Evolutionary conservation across 345 rosid species (phyloP).

Genomic region (Boechera divaricarpa): DNA sequence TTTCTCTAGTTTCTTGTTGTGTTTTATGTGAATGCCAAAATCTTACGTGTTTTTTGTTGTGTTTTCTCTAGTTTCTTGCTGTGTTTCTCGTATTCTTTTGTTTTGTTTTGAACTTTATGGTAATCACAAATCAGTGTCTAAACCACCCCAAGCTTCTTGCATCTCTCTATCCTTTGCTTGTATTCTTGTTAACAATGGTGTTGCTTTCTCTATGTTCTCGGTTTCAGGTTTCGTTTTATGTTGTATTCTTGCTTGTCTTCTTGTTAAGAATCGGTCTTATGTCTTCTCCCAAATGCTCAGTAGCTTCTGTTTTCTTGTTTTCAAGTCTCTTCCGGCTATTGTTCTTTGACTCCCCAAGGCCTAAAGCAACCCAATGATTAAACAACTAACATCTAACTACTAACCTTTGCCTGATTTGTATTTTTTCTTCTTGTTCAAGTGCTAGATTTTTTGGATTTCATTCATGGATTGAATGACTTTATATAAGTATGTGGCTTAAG

Average conservation of each 20-base stretch:
- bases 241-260: conserved; percentile 59
- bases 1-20: too few relatives aligned
- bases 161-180: conserved; percentile 79
- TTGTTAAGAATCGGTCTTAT: conserved; percentile 45
- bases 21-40: neutral
- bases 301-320: conserved; percentile 56
- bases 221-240: conserved; percentile 59
- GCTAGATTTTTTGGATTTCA: too few relatives aligned
- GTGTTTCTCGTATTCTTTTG: too few relatives aligned
- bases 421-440: too few relatives aligned
- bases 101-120: too few relatives aligned
- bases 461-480: too few relatives aligned
- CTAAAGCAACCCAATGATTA: conserved; percentile 71
- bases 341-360: conserved; percentile 66
- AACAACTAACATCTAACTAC: too few relatives aligned
- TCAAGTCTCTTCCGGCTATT: conserved; percentile 64
- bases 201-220: conserved; percentile 52
- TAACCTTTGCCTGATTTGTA: too few relatives aligned
- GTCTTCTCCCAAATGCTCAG: conserved; percentile 43
- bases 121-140: conserved; percentile 37
- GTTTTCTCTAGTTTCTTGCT: too few relatives aligned
- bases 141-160: conserved; percentile 91
- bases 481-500: too few relatives aligned
- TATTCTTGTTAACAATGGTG: conserved; percentile 45
- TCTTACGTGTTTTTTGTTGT: too few relatives aligned